Conservation (phyloP, 192 early-diverging fungal species). For the Coemansia sp. region DNA sequence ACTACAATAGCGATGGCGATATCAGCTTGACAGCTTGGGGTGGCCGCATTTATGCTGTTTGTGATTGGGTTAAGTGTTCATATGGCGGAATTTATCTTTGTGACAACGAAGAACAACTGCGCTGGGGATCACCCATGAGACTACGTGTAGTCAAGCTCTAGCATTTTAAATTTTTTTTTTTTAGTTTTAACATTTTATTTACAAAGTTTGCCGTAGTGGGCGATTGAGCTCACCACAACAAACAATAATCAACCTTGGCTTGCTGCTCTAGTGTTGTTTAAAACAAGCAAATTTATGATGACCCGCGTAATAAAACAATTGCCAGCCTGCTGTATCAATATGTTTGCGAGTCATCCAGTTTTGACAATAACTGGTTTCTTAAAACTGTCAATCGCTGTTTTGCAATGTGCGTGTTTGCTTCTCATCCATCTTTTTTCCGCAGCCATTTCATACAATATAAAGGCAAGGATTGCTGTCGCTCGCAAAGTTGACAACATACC, state of each 20-base stretch:
- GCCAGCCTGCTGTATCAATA: no score
- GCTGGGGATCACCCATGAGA: neutral
- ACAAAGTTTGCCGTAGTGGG: no score
- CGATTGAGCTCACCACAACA: no score
- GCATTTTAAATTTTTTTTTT: neutral
- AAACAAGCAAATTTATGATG: no score
- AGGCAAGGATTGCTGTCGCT: no score
- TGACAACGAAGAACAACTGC: neutral
- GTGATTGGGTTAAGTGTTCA: conserved; percentile 3
- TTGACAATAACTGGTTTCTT: neutral
- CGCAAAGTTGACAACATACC: no score
- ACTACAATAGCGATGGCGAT: neutral
- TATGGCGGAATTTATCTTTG: neutral
- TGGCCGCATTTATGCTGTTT: neutral
- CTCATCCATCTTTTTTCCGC: neutral
- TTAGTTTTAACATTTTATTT: no score
- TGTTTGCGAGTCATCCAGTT: neutral
- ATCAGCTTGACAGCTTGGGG: neutral
- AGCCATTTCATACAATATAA: no score
- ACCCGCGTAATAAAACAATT: no score
- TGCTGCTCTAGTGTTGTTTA: no score
- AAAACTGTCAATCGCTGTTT: neutral
- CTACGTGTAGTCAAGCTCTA: conserved; percentile 1
- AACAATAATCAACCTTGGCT: no score
- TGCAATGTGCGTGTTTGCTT: no score